Percentiles rank a stretch among this genome's conserved stretches.
Conservation (phyloP, 805 yeast species). For the Teunomyces cretensis region DNA sequence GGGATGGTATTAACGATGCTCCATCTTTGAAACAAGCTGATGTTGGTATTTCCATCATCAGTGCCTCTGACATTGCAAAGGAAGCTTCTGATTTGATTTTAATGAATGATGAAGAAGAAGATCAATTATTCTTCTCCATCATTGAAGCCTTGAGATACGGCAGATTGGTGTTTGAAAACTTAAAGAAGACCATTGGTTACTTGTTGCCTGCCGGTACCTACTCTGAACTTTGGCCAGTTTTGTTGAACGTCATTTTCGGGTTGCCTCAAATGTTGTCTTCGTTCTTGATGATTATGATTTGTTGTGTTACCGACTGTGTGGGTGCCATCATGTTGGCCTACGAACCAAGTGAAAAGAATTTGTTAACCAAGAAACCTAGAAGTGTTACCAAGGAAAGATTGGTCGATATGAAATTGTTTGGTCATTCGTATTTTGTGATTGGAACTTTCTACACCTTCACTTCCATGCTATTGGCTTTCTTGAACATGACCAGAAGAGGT, state of each 20-base stretch:
- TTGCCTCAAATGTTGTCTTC: slow-evolving; percentile 50
- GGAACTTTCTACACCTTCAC: slow-evolving; percentile 43
- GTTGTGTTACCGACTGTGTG: slow-evolving; percentile 47
- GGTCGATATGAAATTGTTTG: slow-evolving; percentile 36
- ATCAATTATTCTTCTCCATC: slow-evolving; percentile 22
- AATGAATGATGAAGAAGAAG: slow-evolving; percentile 18
- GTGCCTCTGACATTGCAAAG: slow-evolving; percentile 36
- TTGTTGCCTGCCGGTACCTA: slow-evolving; percentile 53
- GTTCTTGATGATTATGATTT: slow-evolving; percentile 51
- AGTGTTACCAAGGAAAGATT: slow-evolving; percentile 40
- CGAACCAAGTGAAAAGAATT: slow-evolving; percentile 44
- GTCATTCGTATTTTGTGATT: slow-evolving; percentile 43
- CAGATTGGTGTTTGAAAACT: slow-evolving; percentile 48
- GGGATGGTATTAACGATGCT: slow-evolving; percentile 37
- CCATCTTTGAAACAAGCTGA: slow-evolving; percentile 37
- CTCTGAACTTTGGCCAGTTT: slow-evolving; percentile 52
- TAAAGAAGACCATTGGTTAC: slow-evolving; percentile 47
- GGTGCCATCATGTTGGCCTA: slow-evolving; percentile 46
- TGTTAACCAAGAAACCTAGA: slow-evolving; percentile 43
- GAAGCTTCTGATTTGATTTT: slow-evolving; percentile 36
- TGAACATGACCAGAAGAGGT: slow-evolving; percentile 36
- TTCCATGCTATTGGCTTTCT: slow-evolving; percentile 40
- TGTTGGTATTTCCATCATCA: slow-evolving; percentile 29
- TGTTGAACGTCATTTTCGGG: slow-evolving; percentile 48
- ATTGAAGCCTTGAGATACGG: slow-evolving; percentile 41